Percentiles rank a stretch among this genome's conserved stretches.
phyloP scores from a whole-genome alignment of 2,329 filamentous ascomycete species.

The Daldinia sp. region DNA sequence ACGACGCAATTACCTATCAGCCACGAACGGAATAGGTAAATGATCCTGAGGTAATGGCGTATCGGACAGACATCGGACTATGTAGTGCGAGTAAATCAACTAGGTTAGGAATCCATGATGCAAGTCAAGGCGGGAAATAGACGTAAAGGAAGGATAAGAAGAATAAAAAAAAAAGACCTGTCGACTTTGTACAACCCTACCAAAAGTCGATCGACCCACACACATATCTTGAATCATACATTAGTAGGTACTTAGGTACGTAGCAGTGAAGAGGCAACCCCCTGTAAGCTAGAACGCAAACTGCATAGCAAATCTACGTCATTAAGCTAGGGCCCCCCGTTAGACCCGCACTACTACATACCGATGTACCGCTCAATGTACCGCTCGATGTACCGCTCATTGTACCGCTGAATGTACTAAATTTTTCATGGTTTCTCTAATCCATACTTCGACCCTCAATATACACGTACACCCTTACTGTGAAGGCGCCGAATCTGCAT shows the following conservation, averaged over 20 bases:
- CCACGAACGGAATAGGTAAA: constrained; percentile 14
- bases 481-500: constrained; percentile 13
- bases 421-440: background rate
- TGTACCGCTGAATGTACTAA: constrained; percentile 6
- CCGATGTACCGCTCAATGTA: constrained; percentile 12
- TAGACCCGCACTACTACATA: constrained; percentile 11
- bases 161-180: background rate
- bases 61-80: constrained; percentile 21
- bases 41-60: constrained; percentile 4
- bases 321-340: constrained; percentile 17
- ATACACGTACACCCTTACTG: constrained; percentile 8
- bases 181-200: constrained; percentile 25
- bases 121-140: constrained; percentile 14
- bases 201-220: constrained; percentile 25
- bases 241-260: too few species aligned
- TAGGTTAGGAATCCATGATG: constrained; percentile 25
- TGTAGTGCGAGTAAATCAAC: constrained; percentile 10
- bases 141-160: constrained; percentile 2
- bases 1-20: background rate
- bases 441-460: background rate
- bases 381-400: too few species aligned
- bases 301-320: constrained; percentile 26
- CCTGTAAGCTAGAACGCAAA: constrained; percentile 15
- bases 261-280: too few species aligned
- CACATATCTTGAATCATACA: constrained; percentile 26